Conservation (phyloP, 2,329 filamentous ascomycete species). For the Aspergillus felis region DNA sequence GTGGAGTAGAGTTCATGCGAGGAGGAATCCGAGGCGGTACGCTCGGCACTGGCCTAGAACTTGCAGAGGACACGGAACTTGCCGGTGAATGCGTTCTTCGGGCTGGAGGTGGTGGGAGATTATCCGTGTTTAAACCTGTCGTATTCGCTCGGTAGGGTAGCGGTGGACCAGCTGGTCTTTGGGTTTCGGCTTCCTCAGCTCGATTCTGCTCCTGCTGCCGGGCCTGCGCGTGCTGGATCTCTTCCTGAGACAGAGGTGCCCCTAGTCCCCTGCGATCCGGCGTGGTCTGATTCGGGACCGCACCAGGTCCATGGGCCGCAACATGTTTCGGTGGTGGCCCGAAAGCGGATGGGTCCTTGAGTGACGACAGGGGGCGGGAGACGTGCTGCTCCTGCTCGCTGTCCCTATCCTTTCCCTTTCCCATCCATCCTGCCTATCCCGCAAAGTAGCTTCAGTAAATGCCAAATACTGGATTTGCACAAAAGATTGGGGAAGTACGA, state of each 20-base stretch:
- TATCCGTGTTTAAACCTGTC: constrained; percentile 64
- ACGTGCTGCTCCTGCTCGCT: constrained; percentile 48
- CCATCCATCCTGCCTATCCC: constrained; percentile 55
- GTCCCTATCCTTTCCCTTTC: constrained; percentile 49
- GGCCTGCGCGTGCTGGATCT: constrained; percentile 29
- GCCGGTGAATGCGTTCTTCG: constrained; percentile 39
- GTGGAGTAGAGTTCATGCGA: constrained; percentile 54
- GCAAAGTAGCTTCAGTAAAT: constrained; percentile 20
- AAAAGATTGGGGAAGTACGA: constrained; percentile 18
- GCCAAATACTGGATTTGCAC: neutral
- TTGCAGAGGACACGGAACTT: constrained; percentile 23
- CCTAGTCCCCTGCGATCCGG: constrained; percentile 43
- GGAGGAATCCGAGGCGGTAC: constrained; percentile 70
- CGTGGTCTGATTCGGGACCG: constrained; percentile 44
- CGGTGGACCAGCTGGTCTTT: constrained; percentile 48
- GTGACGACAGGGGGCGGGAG: constrained; percentile 61
- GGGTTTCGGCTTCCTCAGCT: constrained; percentile 20
- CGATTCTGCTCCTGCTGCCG: constrained; percentile 20
- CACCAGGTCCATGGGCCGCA: constrained; percentile 46
- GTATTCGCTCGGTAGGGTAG: constrained; percentile 67
- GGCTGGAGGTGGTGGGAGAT: constrained; percentile 68
- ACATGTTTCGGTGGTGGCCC: constrained; percentile 72
- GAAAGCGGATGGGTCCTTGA: constrained; percentile 74
- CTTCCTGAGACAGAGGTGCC: constrained; percentile 38
- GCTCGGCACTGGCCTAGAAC: constrained; percentile 47